Evolutionary conservation across 2,329 filamentous ascomycete species (phyloP).

Genomic region (Calonectria leucothoes): DNA sequence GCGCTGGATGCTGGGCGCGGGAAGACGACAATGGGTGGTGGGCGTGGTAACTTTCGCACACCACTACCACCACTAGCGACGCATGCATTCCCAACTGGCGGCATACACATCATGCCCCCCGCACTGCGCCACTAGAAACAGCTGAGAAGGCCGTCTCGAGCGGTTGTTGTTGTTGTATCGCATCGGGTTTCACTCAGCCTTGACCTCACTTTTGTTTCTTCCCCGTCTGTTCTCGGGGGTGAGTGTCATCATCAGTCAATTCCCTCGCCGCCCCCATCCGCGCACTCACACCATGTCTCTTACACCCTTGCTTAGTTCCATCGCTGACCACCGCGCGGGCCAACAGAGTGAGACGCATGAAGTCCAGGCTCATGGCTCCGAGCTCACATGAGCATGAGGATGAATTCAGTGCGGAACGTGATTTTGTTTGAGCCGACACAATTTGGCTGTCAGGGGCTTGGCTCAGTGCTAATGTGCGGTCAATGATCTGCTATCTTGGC

Average conservation of each 20-base stretch:
- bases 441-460: background rate
- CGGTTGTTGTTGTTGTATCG: background rate
- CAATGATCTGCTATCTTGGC: background rate
- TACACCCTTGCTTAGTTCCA: background rate
- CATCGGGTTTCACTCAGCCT: background rate
- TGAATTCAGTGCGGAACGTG: background rate
- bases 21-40: background rate
- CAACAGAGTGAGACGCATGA: constrained; percentile 5
- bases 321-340: background rate
- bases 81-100: background rate
- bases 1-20: background rate
- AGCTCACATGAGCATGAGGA: constrained; percentile 9
- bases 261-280: background rate
- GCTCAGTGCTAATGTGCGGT: background rate
- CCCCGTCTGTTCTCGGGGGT: background rate
- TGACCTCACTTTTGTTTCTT: background rate
- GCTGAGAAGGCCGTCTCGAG: constrained; percentile 4
- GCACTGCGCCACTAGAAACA: constrained; percentile 9
- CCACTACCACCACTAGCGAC: background rate
- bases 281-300: background rate
- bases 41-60: background rate
- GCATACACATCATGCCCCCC: constrained; percentile 4
- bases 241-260: background rate
- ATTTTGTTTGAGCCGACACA: background rate
- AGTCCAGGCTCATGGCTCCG: constrained; percentile 1